Conservation (phyloP, 108 stramenopile species). For the Cyclostephanos invisitatus region DNA sequence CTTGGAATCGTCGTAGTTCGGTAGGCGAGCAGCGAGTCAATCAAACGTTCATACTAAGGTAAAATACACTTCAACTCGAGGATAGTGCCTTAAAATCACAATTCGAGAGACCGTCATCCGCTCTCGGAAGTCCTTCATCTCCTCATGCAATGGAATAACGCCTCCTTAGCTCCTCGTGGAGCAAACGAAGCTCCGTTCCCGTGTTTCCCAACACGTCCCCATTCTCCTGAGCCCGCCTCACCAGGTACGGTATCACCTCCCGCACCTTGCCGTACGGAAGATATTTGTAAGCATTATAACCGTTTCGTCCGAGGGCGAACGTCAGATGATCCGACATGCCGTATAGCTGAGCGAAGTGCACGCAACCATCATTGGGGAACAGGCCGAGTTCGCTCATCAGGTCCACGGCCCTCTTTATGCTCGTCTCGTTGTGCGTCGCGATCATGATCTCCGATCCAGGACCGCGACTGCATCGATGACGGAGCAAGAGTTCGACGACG, state of each 20-base stretch:
- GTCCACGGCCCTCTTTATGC: conserved; percentile 73
- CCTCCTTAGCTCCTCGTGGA: conserved; percentile 53
- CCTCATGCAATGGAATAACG: conserved; percentile 16
- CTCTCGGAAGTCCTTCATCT: background rate
- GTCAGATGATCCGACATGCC: conserved; percentile 96
- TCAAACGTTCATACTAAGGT: too few relatives aligned
- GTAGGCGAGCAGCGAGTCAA: too few relatives aligned
- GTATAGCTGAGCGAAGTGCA: conserved; percentile 95
- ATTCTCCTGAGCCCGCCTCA: conserved; percentile 96
- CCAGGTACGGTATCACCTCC: conserved; percentile 95
- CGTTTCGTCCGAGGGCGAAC: conserved; percentile 86
- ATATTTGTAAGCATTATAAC: conserved; percentile 91
- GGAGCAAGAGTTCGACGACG: conserved; percentile 65
- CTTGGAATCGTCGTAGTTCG: too few relatives aligned
- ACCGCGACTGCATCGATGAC: conserved; percentile 43
- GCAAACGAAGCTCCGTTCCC: conserved; percentile 53
- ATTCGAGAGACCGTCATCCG: too few relatives aligned
- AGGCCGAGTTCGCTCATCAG: conserved; percentile 76
- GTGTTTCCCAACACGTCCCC: conserved; percentile 76
- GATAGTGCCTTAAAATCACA: too few relatives aligned
- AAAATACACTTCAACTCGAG: background rate
- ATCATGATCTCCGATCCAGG: conserved; percentile 83
- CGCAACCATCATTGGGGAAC: conserved; percentile 26
- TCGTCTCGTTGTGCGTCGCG: conserved; percentile 91
- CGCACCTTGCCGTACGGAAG: conserved; percentile 94